Percentiles rank a stretch among this genome's conserved stretches.
Conservation (phyloP, 306 rosid genomes). For the Prunus davidiana region DNA sequence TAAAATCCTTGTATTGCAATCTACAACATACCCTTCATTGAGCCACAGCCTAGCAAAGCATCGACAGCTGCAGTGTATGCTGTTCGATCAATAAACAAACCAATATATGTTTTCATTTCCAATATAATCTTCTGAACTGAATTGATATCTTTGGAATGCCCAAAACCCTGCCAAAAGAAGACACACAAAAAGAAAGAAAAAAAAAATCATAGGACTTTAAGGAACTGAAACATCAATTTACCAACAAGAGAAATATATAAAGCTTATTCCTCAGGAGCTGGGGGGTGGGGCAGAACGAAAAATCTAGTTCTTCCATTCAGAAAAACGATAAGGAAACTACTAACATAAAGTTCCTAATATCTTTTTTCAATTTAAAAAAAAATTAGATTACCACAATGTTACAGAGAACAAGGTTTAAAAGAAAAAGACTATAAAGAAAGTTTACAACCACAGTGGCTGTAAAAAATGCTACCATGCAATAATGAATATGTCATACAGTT, state of each 20-base stretch:
- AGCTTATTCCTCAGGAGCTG: neutral
- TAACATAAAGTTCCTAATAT: neutral
- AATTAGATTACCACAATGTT: neutral
- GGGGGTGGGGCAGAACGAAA: neutral
- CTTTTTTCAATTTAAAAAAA: neutral
- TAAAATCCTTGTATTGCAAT: neutral
- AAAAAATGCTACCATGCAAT: neutral
- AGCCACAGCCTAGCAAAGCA: slow-evolving; percentile 67
- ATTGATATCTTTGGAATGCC: slow-evolving; percentile 55
- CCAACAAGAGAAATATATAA: neutral
- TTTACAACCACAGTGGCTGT: neutral
- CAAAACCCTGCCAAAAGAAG: slow-evolving; percentile 61
- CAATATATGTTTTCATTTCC: slow-evolving; percentile 65
- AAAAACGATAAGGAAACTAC: neutral
- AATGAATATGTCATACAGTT: neutral
- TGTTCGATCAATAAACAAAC: slow-evolving; percentile 61
- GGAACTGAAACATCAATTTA: neutral
- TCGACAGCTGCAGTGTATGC: slow-evolving; percentile 78
- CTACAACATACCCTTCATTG: slow-evolving; percentile 54
- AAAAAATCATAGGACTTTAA: neutral
- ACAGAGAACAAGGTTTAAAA: neutral
- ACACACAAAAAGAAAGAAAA: neutral
- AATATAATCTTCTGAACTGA: slow-evolving; percentile 55
- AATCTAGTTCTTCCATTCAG: neutral
- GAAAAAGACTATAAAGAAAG: neutral